Conservation (phyloP, 768 basidiomycete genomes). For the Hebeloma cylindrosporum region DNA sequence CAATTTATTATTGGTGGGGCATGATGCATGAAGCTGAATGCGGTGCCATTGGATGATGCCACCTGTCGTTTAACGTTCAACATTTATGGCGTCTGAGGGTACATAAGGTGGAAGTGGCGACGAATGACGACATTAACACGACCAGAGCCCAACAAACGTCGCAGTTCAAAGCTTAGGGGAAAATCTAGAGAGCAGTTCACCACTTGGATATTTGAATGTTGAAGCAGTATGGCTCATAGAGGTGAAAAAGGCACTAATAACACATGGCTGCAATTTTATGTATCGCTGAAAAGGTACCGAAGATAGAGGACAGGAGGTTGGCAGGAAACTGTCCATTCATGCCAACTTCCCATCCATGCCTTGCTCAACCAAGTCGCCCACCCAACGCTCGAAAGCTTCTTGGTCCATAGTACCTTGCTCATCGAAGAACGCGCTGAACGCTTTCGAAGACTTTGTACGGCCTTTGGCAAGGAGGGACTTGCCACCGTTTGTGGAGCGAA, state of each 20-base stretch:
- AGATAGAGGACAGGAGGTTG: constrained; percentile 1
- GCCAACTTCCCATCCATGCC: constrained; percentile 69
- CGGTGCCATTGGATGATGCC: too few relatives aligned
- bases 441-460: constrained; percentile 52
- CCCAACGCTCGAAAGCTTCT: constrained; percentile 74
- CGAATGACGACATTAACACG: too few relatives aligned
- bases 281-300: constrained; percentile 5
- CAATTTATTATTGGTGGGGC: too few relatives aligned
- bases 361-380: constrained; percentile 68
- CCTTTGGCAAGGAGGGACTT: constrained; percentile 81
- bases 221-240: constrained; percentile 4
- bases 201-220: too few relatives aligned
- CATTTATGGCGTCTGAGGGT: too few relatives aligned
- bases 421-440: constrained; percentile 80
- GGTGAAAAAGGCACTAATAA: constrained; percentile 7
- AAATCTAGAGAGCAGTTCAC: too few relatives aligned
- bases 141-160: too few relatives aligned
- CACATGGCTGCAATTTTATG: constrained; percentile 8
- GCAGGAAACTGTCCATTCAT: constrained; percentile 20
- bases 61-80: too few relatives aligned
- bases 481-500: constrained; percentile 80
- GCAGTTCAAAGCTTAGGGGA: too few relatives aligned
- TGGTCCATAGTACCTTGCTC: constrained; percentile 77
- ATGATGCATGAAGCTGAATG: too few relatives aligned
- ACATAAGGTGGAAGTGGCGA: too few relatives aligned